phyloP scores from a whole-genome alignment of 768 basidiomycete genomes.

The Mycena vulgaris region DNA sequence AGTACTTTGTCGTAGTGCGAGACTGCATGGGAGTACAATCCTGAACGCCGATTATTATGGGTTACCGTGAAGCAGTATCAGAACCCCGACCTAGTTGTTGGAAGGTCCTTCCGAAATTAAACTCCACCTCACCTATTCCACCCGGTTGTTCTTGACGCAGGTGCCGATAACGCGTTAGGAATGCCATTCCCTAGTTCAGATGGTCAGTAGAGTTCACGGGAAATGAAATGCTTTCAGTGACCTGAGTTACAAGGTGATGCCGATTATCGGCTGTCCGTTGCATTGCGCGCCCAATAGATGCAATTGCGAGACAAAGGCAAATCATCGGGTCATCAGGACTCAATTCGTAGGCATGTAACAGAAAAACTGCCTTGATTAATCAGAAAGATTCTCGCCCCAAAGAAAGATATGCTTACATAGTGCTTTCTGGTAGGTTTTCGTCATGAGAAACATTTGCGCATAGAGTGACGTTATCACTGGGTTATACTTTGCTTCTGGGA shows the following conservation, averaged over 20 bases:
- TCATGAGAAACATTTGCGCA: slow-evolving; percentile 87
- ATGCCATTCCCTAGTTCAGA: slow-evolving; percentile 67
- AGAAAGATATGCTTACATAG: slow-evolving; percentile 75
- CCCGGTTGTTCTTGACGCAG: slow-evolving; percentile 17
- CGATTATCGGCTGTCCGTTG: slow-evolving; percentile 95
- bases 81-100: slow-evolving; percentile 16
- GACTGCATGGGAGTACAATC: slow-evolving; percentile 74
- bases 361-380: slow-evolving; percentile 80
- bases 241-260: slow-evolving; percentile 88
- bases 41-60: slow-evolving; percentile 51
- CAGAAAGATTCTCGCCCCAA: too few species aligned
- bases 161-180: slow-evolving; percentile 62
- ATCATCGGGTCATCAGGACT: slow-evolving; percentile 89
- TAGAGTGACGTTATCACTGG: slow-evolving; percentile 82
- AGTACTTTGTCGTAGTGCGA: slow-evolving; percentile 76
- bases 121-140: slow-evolving; percentile 21
- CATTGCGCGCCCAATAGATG: slow-evolving; percentile 93
- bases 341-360: slow-evolving; percentile 91
- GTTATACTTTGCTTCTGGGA: slow-evolving; percentile 71
- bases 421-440: slow-evolving; percentile 91
- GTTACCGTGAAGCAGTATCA: not conserved
- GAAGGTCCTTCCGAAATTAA: slow-evolving; percentile 24
- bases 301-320: slow-evolving; percentile 86
- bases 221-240: too few species aligned
- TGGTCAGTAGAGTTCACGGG: too few species aligned